A percentile compares a stretch with the other conserved stretches of the same genome.
Evolutionary conservation across 306 rosid species (phyloP).

Genomic region (Malus fusca): DNA sequence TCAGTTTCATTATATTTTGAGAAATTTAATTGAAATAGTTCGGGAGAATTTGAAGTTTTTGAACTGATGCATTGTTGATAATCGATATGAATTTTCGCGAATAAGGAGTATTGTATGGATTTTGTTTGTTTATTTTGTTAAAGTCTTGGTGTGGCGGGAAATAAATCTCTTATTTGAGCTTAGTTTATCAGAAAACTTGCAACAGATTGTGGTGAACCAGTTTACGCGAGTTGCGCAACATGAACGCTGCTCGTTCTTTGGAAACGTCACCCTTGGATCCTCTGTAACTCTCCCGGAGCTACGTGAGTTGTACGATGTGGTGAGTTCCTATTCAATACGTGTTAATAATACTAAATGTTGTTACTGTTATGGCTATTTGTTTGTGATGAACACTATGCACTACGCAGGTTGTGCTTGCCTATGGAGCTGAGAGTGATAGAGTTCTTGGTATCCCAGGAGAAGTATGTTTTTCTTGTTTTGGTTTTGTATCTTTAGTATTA

Average conservation of each 20-base stretch:
- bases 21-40: background rate
- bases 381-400: conserved; percentile 10
- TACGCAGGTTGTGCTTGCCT: conserved; percentile 83
- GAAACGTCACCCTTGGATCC: conserved; percentile 69
- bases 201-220: conserved; percentile 81
- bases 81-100: background rate
- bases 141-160: background rate
- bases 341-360: background rate
- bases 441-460: conserved; percentile 78
- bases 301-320: conserved; percentile 67
- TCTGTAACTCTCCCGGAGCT: conserved; percentile 62
- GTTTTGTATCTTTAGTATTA: background rate
- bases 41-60: background rate
- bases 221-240: conserved; percentile 62
- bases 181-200: conserved; percentile 53
- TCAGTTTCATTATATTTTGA: background rate
- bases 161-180: conserved; percentile 32
- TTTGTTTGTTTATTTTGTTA: background rate
- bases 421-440: conserved; percentile 94
- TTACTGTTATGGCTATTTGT: conserved; percentile 8
- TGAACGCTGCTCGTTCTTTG: conserved; percentile 60
- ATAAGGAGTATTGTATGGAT: background rate
- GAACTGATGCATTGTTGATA: background rate
- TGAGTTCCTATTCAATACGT: conserved; percentile 27
- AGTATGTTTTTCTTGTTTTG: conserved; percentile 36